phyloP scores from a whole-genome alignment of 2,329 filamentous ascomycete species.

The Zasmidium angulare region DNA sequence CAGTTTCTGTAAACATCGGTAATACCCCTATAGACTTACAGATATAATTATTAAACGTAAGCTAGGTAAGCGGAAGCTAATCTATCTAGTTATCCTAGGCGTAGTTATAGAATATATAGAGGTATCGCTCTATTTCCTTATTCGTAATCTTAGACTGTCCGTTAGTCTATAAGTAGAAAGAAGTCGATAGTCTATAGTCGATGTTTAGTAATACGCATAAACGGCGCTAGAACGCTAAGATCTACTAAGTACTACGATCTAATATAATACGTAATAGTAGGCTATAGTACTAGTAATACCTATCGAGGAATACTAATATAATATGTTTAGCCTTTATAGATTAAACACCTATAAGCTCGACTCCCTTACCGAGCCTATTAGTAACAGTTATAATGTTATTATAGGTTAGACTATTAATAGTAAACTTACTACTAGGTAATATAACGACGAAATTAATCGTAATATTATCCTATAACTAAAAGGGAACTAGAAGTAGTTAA shows the following conservation, averaged over 20 bases:
- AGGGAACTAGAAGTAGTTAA: not conserved
- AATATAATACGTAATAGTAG: not conserved
- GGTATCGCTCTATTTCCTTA: slow-evolving; percentile 1
- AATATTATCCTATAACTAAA: not conserved
- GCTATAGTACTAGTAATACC: not conserved
- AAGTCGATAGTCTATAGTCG: not conserved
- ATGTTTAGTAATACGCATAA: not conserved
- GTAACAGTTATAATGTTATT: not conserved
- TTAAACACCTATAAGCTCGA: not conserved
- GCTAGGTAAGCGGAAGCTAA: not conserved
- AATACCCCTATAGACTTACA: not conserved
- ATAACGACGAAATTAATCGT: not conserved
- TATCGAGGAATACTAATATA: not conserved
- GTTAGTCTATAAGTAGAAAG: slow-evolving; percentile 1
- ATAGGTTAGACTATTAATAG: not conserved
- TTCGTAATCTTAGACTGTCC: not conserved
- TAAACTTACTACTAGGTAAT: not conserved
- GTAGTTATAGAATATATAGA: not conserved
- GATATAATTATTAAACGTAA: not conserved
- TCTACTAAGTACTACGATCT: not conserved
- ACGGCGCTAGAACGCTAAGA: not conserved
- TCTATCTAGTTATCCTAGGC: not conserved
- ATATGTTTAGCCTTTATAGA: not conserved
- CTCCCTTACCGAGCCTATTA: not conserved
- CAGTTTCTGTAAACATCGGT: not conserved